Evolutionary conservation across 2,329 filamentous ascomycete genomes (phyloP), one percentile per base, ranked within the genome.

Genomic region (Diaporthe caulivora): DNA sequence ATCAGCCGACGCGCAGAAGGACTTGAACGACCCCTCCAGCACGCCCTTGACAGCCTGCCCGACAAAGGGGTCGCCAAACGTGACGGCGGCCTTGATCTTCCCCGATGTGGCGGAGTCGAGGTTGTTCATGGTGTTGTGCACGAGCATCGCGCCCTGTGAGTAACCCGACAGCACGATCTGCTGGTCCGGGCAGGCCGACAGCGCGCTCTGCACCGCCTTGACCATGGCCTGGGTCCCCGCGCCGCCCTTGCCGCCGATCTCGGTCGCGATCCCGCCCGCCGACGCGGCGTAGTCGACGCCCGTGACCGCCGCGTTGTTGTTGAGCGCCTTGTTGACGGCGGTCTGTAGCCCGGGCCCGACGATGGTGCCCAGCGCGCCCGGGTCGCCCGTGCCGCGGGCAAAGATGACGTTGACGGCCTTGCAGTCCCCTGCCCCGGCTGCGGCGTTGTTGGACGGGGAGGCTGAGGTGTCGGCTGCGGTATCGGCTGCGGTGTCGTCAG

Each of bases 221-320:
- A 83, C 83, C 81, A 84, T 83, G 68, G 89, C 89, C 13, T 81
- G 75, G 31, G 87, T 89, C 49, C 91, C 90, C 73, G 88, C 84
- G 40, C 75, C 84, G 34, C 74, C 62, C 31, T 11, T 26, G n/a
- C 31, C 21, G 26, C 26, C 34, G 1, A 67, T 53, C 62, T 75
- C 70, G 15, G 71, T 57, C 3, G 75, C 54, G 65, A 79, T 80
- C 0, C 79, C 79, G 2, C 60, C 60, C 8, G 77, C 57, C 44
- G 71, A 70, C 6, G 80, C 80, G 0, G 75, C 62, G 64, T 80
- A 81, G 17, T 76, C 75, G 42, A 81, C 77, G 1, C 80, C 80
- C 70, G 80, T 77, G 1, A 80, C 75, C 17, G 72, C 76, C 15
- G 78, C 65, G 18, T 71, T 74, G n/a, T 72, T 51, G 31, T 72